Base-by-base conservation (phyloP, 1,139 yeast genomes). In the Blastobotrys ciferrii region DNA sequence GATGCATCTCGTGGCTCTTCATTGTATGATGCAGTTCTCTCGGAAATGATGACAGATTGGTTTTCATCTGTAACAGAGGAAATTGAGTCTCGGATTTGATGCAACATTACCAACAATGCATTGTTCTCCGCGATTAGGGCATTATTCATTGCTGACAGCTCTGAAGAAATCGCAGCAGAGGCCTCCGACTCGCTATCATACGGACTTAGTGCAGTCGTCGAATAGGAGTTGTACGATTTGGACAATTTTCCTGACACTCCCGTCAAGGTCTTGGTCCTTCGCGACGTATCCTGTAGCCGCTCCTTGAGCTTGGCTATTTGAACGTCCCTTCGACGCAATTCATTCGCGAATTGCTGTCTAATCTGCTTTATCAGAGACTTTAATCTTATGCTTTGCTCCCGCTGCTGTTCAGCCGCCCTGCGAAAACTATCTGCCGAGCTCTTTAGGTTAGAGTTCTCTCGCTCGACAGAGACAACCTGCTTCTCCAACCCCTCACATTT, bases 261-360 rank as follows among this genome's bases (percentile, higher is more conserved):
- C 9, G 49, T 49, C 11, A 58, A 44, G 9, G 53, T 46, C 43
- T 51, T 54, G 30, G 51, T 45, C 5, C 57, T 48, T 25, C 58
- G 33, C 2, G 58, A 53, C 23, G 40, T 17, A 19, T 58, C 61
- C 11, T 50, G 52, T 6, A 60, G 43, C 31, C 62, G 55, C 23
- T 58, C 59, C 43, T 58, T 59, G 39, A 61, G 48, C 35, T 53
- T 38, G 30, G 58, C 53, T 18, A 60, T 47, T 19, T 59, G 60
- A 20, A 62, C 53, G 43, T 62, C 66, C 4, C 59, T 46, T 44
- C 53, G 61, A 6, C 66, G 49, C 37, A 62, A 50, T 39, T 62
- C 66, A 32, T 57, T 60, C 2, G 63, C 58, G 49, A 54, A 58
- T 46, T 59, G 63, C 28, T 43, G 48, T 17, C 53, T 48, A 41